A percentile compares a stretch with the other conserved stretches of the same genome.
phyloP scores from a whole-genome alignment of 2,329 filamentous ascomycete genomes.

The Penicillium sp. region DNA sequence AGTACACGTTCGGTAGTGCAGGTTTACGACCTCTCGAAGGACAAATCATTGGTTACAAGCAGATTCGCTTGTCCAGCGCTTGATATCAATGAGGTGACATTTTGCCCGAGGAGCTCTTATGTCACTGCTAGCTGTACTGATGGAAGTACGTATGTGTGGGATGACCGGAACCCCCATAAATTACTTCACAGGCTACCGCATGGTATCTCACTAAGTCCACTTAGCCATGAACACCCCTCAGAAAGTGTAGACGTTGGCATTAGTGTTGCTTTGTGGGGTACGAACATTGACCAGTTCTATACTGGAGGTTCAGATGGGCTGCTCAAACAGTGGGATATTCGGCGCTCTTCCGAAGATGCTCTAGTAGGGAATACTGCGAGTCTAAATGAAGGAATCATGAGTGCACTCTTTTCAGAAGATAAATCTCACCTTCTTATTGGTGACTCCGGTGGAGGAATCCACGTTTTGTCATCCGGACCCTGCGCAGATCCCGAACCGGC shows the following conservation, averaged over 20 bases:
- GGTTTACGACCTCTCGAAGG: slow-evolving; percentile 49
- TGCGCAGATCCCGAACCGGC: slow-evolving; percentile 25
- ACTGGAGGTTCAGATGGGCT: slow-evolving; percentile 65
- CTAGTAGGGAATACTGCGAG: slow-evolving; percentile 55
- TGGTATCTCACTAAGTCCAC: slow-evolving; percentile 54
- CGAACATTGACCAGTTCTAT: slow-evolving; percentile 56
- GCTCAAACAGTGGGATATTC: slow-evolving; percentile 64
- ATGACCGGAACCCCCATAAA: slow-evolving; percentile 52
- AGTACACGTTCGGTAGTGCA: slow-evolving; percentile 55
- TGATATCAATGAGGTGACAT: slow-evolving; percentile 65
- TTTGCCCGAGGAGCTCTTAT: slow-evolving; percentile 53
- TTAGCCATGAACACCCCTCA: slow-evolving; percentile 41
- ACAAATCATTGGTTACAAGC: not conserved
- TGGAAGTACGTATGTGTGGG: slow-evolving; percentile 65
- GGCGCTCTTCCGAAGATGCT: slow-evolving; percentile 54
- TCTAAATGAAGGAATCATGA: slow-evolving; percentile 60
- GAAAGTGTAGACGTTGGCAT: slow-evolving; percentile 63
- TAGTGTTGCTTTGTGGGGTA: slow-evolving; percentile 62
- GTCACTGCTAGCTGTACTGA: slow-evolving; percentile 65
- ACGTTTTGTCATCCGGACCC: slow-evolving; percentile 51
- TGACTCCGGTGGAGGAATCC: slow-evolving; percentile 61
- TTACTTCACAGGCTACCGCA: slow-evolving; percentile 56
- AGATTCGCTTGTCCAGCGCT: slow-evolving; percentile 59
- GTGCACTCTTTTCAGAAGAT: slow-evolving; percentile 61
- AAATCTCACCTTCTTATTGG: slow-evolving; percentile 60